These are phyloP conservation scores for Macroventuria anomochaeta DNA, from an alignment of 2,329 filamentous ascomycete genomes.

Conservation along the genomic window DNA sequence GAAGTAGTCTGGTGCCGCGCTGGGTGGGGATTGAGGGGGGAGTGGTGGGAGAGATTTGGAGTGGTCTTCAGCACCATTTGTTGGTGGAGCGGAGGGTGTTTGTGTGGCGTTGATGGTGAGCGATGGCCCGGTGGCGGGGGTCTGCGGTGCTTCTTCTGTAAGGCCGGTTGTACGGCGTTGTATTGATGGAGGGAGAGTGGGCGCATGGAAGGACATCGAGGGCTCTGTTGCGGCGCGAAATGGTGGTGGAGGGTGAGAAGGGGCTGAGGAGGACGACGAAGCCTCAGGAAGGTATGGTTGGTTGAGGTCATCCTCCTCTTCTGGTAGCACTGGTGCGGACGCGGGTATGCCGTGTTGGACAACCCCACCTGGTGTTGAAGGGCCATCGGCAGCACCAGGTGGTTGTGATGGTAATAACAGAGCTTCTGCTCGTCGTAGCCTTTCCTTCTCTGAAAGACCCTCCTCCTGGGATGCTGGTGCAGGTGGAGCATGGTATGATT, in stretches of 20 bases:
- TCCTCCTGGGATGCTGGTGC: conserved; percentile 63
- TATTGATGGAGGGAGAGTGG: conserved; percentile 16
- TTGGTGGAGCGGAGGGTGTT: conserved; percentile 13
- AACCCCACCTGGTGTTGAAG: conserved; percentile 50
- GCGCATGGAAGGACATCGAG: conserved; percentile 15
- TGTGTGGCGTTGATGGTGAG: conserved; percentile 31
- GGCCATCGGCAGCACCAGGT: conserved; percentile 57
- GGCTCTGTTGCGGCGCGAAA: conserved; percentile 28
- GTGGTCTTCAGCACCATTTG: conserved; percentile 15
- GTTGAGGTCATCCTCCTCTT: conserved; percentile 42
- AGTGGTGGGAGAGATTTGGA: conserved; percentile 32
- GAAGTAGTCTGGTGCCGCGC: conserved; percentile 34
- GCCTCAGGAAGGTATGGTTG: conserved; percentile 29
- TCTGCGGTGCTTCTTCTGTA: conserved; percentile 22
- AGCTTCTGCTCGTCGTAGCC: conserved; percentile 76
- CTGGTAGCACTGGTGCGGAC: conserved; percentile 46
- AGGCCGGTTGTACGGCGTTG: conserved; percentile 24
- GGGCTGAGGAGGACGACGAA: conserved; percentile 31
- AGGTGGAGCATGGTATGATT: conserved; percentile 62
- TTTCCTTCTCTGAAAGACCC: conserved; percentile 79
- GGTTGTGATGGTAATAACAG: conserved; percentile 82
- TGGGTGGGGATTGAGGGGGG: conserved; percentile 30
- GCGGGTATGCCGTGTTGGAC: conserved; percentile 35
- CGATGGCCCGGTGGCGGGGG: conserved; percentile 30
- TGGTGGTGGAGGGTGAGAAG: conserved; percentile 35